Conservation (phyloP, 2,329 filamentous ascomycete genomes). For the Alternaria metachromatica region DNA sequence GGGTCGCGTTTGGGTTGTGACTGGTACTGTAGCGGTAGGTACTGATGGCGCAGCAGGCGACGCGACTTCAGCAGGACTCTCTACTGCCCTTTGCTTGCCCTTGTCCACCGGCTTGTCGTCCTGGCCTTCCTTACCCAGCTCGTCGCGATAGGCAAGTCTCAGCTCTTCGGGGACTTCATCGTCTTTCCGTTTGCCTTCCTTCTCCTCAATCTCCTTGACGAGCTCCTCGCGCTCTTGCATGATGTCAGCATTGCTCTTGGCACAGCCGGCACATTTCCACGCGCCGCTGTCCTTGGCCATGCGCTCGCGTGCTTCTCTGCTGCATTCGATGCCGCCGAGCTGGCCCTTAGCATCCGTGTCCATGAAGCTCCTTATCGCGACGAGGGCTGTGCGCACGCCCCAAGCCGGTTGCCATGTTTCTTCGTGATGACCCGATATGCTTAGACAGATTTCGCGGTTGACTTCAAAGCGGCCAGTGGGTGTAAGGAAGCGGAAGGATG, state of each 20-base stretch:
- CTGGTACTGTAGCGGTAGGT: slow-evolving; percentile 15
- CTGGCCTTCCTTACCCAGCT: slow-evolving; percentile 60
- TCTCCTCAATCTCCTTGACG: slow-evolving; percentile 55
- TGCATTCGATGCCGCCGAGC: slow-evolving; percentile 84
- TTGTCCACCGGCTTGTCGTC: slow-evolving; percentile 25
- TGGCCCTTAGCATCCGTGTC: slow-evolving; percentile 87
- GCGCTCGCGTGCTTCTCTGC: slow-evolving; percentile 65
- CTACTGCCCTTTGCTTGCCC: slow-evolving; percentile 26
- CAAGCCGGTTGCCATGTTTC: slow-evolving; percentile 99
- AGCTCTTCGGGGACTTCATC: slow-evolving; percentile 62
- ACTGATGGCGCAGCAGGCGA: background rate
- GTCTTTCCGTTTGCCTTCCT: slow-evolving; percentile 50
- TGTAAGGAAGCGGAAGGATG: slow-evolving; percentile 93
- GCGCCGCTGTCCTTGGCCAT: slow-evolving; percentile 71
- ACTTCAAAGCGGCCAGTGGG: slow-evolving; percentile 92
- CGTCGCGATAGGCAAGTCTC: slow-evolving; percentile 74
- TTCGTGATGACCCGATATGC: slow-evolving; percentile 93
- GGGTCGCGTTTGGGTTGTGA: background rate
- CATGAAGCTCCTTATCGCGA: slow-evolving; percentile 86
- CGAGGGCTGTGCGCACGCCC: slow-evolving; percentile 89
- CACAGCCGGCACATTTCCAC: slow-evolving; percentile 76
- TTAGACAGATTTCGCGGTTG: slow-evolving; percentile 95
- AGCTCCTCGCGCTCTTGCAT: slow-evolving; percentile 72
- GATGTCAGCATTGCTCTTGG: slow-evolving; percentile 74
- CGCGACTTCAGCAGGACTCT: background rate